These are phyloP conservation scores for Nephelium lappaceum DNA, from an alignment of 345 rosid species.

Conservation along the genomic window DNA sequence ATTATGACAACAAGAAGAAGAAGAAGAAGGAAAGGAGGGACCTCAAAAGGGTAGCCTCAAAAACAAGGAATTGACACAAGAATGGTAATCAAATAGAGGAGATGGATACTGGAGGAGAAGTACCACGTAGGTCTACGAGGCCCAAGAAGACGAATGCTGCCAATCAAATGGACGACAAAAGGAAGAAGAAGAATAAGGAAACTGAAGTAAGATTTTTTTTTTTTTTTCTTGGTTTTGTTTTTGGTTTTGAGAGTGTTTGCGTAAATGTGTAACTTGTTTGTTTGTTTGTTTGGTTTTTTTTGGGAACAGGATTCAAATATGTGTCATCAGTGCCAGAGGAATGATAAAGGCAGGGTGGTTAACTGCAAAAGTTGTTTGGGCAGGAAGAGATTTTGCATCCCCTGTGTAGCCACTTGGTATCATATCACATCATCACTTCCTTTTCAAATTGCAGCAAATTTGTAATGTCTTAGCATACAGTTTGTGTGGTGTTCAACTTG, in stretches of 20 bases:
- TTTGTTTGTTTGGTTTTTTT: not conserved
- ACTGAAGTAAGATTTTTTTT: not conserved
- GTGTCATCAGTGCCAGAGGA: constrained; percentile 75
- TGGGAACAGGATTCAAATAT: constrained; percentile 30
- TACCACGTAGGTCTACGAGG: too few species aligned
- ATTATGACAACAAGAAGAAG: not conserved
- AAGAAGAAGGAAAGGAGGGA: not conserved
- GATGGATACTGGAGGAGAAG: too few species aligned
- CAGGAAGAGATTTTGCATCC: constrained; percentile 52
- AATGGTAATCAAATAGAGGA: too few species aligned
- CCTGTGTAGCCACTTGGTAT: constrained; percentile 52
- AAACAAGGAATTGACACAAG: too few species aligned
- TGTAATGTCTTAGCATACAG: not conserved
- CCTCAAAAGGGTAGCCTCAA: not conserved
- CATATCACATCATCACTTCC: not conserved
- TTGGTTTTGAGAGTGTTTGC: not conserved
- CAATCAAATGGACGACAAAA: too few species aligned
- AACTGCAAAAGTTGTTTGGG: constrained; percentile 42
- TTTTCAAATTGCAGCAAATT: not conserved
- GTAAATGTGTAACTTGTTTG: not conserved
- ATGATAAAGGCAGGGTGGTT: constrained; percentile 51
- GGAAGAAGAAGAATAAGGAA: not conserved
- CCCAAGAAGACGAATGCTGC: too few species aligned
- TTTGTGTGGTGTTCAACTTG: not conserved
- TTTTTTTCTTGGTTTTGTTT: not conserved